Percentiles rank a stretch among this genome's conserved stretches.
Evolutionary conservation across 768 basidiomycete genomes (phyloP).

Genomic region (Leccinum incarnatum): DNA sequence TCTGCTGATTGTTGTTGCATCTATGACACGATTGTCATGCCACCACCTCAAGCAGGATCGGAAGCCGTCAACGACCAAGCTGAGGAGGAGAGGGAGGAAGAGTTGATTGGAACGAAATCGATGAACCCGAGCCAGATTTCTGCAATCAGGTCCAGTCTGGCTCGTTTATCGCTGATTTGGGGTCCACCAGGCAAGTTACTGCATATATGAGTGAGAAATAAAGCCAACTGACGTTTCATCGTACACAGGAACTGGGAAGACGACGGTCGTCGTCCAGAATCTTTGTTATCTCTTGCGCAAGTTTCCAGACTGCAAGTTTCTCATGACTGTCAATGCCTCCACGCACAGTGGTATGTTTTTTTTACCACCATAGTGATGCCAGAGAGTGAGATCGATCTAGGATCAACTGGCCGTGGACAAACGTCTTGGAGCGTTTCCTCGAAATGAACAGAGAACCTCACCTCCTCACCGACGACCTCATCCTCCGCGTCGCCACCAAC

Average conservation of each 20-base stretch:
- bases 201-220: neutral
- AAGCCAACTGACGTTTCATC: neutral
- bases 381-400: neutral
- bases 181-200: slow-evolving; percentile 55
- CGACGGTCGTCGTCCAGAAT: slow-evolving; percentile 65
- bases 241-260: slow-evolving; percentile 64
- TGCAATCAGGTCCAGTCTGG: slow-evolving; percentile 46
- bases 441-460: slow-evolving; percentile 40
- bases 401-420: slow-evolving; percentile 61
- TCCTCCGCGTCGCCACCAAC: slow-evolving; percentile 70
- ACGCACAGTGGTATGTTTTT: slow-evolving; percentile 56
- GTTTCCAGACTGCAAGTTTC: slow-evolving; percentile 42
- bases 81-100: slow-evolving; percentile 5
- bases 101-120: slow-evolving; percentile 10
- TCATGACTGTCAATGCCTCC: slow-evolving; percentile 59
- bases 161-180: slow-evolving; percentile 59
- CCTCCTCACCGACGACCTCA: slow-evolving; percentile 51
- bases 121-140: slow-evolving; percentile 56
- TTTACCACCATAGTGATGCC: too few relatives aligned
- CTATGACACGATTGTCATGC: slow-evolving; percentile 43
- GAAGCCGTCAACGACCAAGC: neutral
- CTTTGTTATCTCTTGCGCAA: slow-evolving; percentile 41
- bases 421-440: slow-evolving; percentile 60
- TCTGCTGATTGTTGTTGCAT: slow-evolving; percentile 47
- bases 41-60: slow-evolving; percentile 21